Conservation (phyloP, 805 yeast species). For the Myxozyma mucilagina region DNA sequence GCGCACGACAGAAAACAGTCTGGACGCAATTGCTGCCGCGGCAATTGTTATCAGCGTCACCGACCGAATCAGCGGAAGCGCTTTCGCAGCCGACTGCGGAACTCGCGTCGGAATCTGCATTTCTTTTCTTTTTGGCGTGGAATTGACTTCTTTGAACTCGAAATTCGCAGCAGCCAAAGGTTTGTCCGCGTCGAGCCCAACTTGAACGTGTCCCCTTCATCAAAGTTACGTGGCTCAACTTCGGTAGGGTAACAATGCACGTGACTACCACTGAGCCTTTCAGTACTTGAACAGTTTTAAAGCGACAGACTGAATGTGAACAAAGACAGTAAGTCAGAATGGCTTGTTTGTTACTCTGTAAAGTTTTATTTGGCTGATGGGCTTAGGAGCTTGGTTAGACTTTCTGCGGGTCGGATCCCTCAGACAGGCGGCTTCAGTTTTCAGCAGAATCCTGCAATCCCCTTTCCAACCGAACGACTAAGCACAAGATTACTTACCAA, state of each 20-base stretch:
- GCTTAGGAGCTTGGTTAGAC: no score
- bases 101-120: constrained; percentile 7
- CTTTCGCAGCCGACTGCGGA: constrained; percentile 13
- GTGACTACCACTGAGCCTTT: background rate
- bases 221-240: background rate
- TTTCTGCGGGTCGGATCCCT: no score
- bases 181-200: no score
- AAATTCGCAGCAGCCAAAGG: no score
- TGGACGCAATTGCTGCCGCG: constrained; percentile 87
- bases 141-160: background rate
- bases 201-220: no score
- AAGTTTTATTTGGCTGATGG: no score
- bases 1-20: constrained; percentile 93
- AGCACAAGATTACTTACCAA: no score
- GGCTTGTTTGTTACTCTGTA: no score
- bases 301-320: background rate
- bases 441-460: no score
- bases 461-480: no score
- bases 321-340: background rate
- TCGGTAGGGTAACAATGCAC: background rate
- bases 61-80: constrained; percentile 21
- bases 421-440: no score
- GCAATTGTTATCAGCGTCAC: constrained; percentile 25
- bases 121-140: no score
- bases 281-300: background rate